These are phyloP conservation scores for Colletotrichum shisoi DNA, from an alignment of 2,329 filamentous ascomycete genomes.

Conservation along the genomic window DNA sequence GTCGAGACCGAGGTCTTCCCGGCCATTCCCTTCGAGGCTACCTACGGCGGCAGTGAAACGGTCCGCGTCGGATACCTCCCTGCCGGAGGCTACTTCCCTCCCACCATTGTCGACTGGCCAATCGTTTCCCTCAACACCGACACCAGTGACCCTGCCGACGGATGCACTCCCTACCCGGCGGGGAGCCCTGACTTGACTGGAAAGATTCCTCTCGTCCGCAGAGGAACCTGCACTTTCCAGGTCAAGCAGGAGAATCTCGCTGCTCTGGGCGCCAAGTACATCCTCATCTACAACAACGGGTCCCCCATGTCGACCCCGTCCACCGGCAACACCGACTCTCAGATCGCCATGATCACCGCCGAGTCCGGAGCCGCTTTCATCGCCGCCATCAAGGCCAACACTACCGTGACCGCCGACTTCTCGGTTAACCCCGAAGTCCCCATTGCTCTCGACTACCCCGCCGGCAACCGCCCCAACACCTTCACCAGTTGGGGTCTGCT, in stretches of 20 bases:
- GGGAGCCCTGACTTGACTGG: conserved; percentile 31
- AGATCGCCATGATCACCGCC: conserved; percentile 42
- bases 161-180: conserved; percentile 43
- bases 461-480: conserved; percentile 49
- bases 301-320: conserved; percentile 36
- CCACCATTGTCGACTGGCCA: conserved; percentile 48
- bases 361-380: conserved; percentile 44
- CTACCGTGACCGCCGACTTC: conserved; percentile 46
- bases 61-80: conserved; percentile 48
- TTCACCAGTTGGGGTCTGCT: conserved; percentile 56
- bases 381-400: conserved; percentile 42
- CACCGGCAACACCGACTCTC: conserved; percentile 27
- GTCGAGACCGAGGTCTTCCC: conserved; percentile 48
- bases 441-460: conserved; percentile 41
- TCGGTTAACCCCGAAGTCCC: conserved; percentile 42
- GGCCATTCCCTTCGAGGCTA: conserved; percentile 46
- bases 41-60: conserved; percentile 43
- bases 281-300: conserved; percentile 47
- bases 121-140: conserved; percentile 44
- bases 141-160: conserved; percentile 42
- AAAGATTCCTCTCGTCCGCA: conserved; percentile 43
- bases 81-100: conserved; percentile 47
- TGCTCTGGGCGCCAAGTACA: conserved; percentile 43
- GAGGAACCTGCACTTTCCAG: conserved; percentile 48
- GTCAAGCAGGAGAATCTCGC: conserved; percentile 45